Conservation (phyloP, 2,329 filamentous ascomycete genomes). For the Botrytis fragariae region DNA sequence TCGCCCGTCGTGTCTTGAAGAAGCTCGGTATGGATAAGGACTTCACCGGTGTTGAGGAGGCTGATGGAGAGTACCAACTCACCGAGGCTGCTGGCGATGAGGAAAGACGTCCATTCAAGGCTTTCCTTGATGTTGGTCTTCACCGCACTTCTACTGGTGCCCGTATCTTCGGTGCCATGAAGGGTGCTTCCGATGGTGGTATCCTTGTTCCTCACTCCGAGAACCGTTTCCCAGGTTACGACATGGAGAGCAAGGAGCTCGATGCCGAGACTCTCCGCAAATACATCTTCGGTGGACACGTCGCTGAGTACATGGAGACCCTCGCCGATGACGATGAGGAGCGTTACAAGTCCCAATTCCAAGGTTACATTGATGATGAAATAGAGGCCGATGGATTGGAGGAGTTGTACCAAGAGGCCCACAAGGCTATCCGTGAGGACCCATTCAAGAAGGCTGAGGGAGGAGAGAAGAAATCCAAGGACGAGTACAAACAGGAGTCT, state of each 20-base stretch:
- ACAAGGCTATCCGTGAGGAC: conserved; percentile 95
- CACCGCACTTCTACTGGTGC: conserved; percentile 96
- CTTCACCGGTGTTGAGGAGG: conserved; percentile 95
- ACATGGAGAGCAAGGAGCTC: conserved; percentile 96
- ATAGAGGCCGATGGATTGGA: conserved; percentile 94
- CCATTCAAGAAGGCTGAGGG: conserved; percentile 88
- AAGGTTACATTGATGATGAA: conserved; percentile 95
- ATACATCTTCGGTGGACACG: conserved; percentile 98
- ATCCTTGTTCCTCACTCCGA: conserved; percentile 97
- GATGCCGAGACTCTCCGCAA: conserved; percentile 95
- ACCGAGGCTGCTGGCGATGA: conserved; percentile 89
- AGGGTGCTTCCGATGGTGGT: conserved; percentile 98
- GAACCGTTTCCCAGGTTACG: conserved; percentile 99
- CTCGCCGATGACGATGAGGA: conserved; percentile 99
- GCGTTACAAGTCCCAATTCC: conserved; percentile 98
- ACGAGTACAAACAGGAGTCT: conserved; percentile 93
- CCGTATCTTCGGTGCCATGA: conserved; percentile 98
- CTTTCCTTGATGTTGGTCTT: conserved; percentile 96
- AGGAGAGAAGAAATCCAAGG: conserved; percentile 89
- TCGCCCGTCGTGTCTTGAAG: conserved; percentile 93
- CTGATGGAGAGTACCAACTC: conserved; percentile 91
- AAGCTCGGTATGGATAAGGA: conserved; percentile 94
- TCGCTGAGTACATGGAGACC: conserved; percentile 99
- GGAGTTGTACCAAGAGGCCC: conserved; percentile 92
- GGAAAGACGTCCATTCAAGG: conserved; percentile 98